phyloP scores from a whole-genome alignment of 1,139 yeast species.

The Lodderomyces theae region DNA sequence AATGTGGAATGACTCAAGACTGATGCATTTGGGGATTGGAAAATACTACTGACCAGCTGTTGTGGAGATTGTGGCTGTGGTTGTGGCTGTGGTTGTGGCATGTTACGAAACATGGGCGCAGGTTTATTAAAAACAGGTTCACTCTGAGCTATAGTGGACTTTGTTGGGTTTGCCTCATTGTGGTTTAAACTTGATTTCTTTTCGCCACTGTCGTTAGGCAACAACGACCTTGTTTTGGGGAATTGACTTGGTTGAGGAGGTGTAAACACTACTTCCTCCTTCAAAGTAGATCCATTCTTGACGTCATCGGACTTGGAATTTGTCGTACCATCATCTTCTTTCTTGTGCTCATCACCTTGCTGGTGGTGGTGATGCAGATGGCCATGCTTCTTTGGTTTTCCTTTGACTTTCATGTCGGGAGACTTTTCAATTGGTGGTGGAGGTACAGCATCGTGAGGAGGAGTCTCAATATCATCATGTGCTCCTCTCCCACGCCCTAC shows the following conservation, averaged over 20 bases:
- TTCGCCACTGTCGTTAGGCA: background rate
- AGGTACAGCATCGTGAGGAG: constrained; percentile 8
- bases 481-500: background rate
- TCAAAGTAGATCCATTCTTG: background rate
- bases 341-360: background rate
- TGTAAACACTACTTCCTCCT: background rate
- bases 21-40: constrained; percentile 2
- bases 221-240: background rate
- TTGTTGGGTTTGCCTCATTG: background rate
- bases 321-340: background rate
- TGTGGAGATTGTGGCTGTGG: background rate
- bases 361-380: constrained; percentile 1
- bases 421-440: constrained; percentile 17
- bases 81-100: no score
- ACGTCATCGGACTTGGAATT: background rate
- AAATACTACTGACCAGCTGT: background rate
- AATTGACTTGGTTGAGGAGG: background rate
- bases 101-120: background rate
- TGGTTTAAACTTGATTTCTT: background rate
- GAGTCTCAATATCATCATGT: background rate
- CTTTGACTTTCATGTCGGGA: constrained; percentile 14
- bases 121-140: background rate
- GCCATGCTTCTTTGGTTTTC: constrained; percentile 9
- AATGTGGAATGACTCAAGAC: background rate
- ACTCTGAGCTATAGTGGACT: background rate